Evolutionary conservation across 257 asterid genomes (phyloP).

Genomic region (Perilla frutescens): DNA sequence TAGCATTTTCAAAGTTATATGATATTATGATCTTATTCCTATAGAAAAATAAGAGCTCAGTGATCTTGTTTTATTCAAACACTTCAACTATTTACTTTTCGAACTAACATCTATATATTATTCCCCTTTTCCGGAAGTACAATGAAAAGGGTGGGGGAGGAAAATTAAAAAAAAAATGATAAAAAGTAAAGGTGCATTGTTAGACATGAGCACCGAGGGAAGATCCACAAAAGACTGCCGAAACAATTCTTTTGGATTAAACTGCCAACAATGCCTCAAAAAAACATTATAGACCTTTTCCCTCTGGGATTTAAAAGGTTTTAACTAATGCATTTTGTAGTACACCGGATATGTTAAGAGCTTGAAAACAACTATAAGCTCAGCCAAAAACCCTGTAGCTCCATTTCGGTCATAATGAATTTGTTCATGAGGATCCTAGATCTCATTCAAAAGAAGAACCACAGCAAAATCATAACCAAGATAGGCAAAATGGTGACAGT

Average conservation of each 20-base stretch:
- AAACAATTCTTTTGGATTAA: not conserved
- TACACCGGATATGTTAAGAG: not conserved
- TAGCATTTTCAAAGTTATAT: not conserved
- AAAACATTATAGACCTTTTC: too few relatives aligned
- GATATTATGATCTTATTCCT: not conserved
- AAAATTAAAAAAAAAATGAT: too few relatives aligned
- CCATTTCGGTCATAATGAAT: not conserved
- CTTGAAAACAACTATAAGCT: not conserved
- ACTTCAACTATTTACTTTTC: not conserved
- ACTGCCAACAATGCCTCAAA: not conserved
- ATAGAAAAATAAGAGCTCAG: not conserved
- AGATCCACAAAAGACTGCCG: not conserved
- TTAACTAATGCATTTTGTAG: not conserved
- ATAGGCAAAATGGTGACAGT: slow-evolving; percentile 7
- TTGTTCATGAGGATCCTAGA: slow-evolving; percentile 3
- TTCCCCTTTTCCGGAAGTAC: not conserved
- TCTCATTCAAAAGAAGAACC: slow-evolving; percentile 24
- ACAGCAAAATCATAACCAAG: not conserved
- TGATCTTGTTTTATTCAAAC: not conserved
- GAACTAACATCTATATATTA: not conserved
- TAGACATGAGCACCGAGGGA: not conserved
- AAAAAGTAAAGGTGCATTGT: not conserved
- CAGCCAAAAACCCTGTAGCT: not conserved
- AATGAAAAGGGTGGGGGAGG: not conserved
- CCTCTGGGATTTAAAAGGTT: not conserved